Conservation (phyloP, 129 eudicot genomes). For the Centaurea solstitialis region DNA sequence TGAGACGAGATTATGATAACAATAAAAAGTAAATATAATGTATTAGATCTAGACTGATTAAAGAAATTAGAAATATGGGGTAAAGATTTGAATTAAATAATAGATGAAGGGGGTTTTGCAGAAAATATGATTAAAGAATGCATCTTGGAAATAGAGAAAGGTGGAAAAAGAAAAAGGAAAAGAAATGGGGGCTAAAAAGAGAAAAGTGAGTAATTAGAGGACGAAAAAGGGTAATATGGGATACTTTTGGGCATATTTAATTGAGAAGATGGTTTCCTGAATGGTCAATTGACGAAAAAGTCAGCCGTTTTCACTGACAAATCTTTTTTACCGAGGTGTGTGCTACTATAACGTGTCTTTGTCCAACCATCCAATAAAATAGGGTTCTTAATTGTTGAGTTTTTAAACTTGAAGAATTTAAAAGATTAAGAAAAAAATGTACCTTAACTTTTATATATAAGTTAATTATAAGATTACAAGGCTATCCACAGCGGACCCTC, state of each 20-base stretch:
- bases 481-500: no score
- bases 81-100: slow-evolving; percentile 2
- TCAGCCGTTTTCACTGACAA: slow-evolving; percentile 36
- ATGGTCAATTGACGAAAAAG: slow-evolving; percentile 19
- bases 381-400: no score
- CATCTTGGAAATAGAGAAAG: slow-evolving; percentile 25
- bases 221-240: neutral
- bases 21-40: neutral
- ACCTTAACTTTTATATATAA: no score
- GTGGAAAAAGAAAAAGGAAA: slow-evolving; percentile 18
- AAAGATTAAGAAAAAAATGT: no score
- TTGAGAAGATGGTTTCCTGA: slow-evolving; percentile 21
- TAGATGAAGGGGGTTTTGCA: neutral
- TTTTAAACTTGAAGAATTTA: no score
- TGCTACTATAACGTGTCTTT: slow-evolving; percentile 16
- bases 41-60: neutral
- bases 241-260: slow-evolving; percentile 21
- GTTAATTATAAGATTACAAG: no score
- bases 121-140: slow-evolving; percentile 13
- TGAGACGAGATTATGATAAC: neutral
- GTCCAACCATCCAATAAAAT: neutral
- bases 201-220: slow-evolving; percentile 8
- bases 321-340: slow-evolving; percentile 24
- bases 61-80: neutral
- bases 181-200: slow-evolving; percentile 9